phyloP scores from a whole-genome alignment of 257 asterid genomes.

The Paulownia fortunei region DNA sequence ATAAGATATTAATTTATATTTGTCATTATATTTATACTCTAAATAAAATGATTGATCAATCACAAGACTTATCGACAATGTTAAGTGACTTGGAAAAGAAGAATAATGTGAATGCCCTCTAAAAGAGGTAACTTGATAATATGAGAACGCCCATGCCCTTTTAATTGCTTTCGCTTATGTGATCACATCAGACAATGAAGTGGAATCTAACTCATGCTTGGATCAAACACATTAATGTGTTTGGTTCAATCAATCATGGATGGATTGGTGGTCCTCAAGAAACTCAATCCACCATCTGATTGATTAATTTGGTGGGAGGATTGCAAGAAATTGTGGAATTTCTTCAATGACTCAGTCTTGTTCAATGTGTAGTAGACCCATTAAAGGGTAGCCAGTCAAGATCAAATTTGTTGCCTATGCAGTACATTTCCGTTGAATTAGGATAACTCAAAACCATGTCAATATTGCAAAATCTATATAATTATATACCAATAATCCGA shows the following conservation, averaged over 20 bases:
- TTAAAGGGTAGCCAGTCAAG: neutral
- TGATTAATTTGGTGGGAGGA: neutral
- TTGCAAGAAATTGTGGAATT: neutral
- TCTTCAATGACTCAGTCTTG: neutral
- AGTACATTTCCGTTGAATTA: neutral
- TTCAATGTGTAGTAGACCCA: conserved; percentile 1
- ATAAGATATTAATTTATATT: too few species aligned
- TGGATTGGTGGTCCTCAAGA: conserved; percentile 15
- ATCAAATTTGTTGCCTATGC: neutral
- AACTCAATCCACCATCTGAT: neutral
- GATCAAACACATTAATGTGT: neutral
- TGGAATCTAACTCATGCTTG: neutral
- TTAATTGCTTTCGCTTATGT: neutral
- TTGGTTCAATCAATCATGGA: conserved; percentile 5
- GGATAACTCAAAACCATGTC: neutral
- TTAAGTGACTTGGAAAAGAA: too few species aligned
- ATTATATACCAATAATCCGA: neutral
- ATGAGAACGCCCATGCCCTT: neutral
- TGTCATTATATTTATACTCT: too few species aligned
- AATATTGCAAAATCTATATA: neutral
- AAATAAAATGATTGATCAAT: too few species aligned
- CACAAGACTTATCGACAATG: too few species aligned
- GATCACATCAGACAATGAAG: conserved; percentile 4
- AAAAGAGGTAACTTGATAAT: conserved; percentile 11
- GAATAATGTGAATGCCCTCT: conserved; percentile 22